These are phyloP conservation scores for Pichiaceae sp. DNA, from an alignment of 1,139 yeast genomes.

Conservation along the genomic window DNA sequence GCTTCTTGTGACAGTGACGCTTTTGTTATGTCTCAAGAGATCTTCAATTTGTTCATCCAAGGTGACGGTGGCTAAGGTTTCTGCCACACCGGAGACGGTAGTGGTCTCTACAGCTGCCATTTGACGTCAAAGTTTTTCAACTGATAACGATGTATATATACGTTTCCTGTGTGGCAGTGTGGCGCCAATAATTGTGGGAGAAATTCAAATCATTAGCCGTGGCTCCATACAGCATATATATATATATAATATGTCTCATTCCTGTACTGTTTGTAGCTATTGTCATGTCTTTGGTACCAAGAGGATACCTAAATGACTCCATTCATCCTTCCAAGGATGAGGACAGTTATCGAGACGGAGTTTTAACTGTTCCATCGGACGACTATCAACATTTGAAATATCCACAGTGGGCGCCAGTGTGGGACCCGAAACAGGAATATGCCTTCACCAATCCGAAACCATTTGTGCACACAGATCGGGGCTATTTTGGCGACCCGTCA, in stretches of 20 bases:
- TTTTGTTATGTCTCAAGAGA: slow-evolving; percentile 23
- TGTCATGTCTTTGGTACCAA: slow-evolving; percentile 1
- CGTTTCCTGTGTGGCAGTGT: too few species aligned
- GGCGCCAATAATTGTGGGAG: too few species aligned
- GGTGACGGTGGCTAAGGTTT: too few species aligned
- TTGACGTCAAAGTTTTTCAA: too few species aligned
- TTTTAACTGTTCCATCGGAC: slow-evolving; percentile 24
- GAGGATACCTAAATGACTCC: slow-evolving; percentile 11
- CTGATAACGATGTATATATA: too few species aligned
- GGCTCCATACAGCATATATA: too few species aligned
- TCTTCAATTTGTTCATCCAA: slow-evolving; percentile 30
- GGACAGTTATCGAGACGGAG: slow-evolving; percentile 22
- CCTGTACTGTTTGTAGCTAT: too few species aligned
- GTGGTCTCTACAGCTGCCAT: too few species aligned
- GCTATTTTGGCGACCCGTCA: slow-evolving; percentile 46
- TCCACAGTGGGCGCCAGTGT: slow-evolving; percentile 40
- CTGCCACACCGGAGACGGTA: too few species aligned
- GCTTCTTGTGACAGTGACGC: slow-evolving; percentile 22
- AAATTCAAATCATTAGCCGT: too few species aligned
- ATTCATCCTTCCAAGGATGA: slow-evolving; percentile 26
- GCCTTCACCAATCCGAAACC: slow-evolving; percentile 37
- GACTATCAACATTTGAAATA: slow-evolving; percentile 17
- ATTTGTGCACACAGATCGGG: slow-evolving; percentile 45
- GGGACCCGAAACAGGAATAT: slow-evolving; percentile 31
- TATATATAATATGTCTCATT: too few species aligned